Percentiles rank a stretch among this genome's conserved stretches.
These are phyloP conservation scores for Fusarium bulbicola DNA, from an alignment of 2,329 filamentous ascomycete genomes.

Conservation along the genomic window DNA sequence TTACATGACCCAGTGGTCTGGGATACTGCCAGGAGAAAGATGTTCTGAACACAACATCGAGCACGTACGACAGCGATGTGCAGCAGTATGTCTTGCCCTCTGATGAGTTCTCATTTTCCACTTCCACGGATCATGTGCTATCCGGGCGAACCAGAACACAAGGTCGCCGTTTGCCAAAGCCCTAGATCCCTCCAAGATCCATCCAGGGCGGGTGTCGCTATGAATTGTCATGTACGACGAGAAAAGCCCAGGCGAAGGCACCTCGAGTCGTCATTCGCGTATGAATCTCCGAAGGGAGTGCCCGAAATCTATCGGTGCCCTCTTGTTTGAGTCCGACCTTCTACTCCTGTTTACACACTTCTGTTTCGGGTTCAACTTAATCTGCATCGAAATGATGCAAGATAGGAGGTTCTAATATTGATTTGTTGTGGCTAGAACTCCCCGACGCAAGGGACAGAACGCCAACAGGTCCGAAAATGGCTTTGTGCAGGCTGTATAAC, in stretches of 20 bases:
- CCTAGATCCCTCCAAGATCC: constrained; percentile 14
- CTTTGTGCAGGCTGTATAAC: constrained; percentile 4
- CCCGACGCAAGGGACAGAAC: constrained; percentile 34
- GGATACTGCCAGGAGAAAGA: background rate
- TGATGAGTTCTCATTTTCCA: constrained; percentile 1
- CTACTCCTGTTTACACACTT: background rate
- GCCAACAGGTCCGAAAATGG: constrained; percentile 4
- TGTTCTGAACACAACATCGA: constrained; percentile 11
- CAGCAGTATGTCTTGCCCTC: constrained; percentile 1
- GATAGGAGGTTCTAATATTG: constrained; percentile 24
- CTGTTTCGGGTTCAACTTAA: constrained; percentile 9
- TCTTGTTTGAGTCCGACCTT: background rate
- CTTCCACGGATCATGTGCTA: constrained; percentile 14
- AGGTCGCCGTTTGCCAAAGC: constrained; percentile 1
- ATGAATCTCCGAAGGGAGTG: constrained; percentile 26
- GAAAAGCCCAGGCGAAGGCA: constrained; percentile 5
- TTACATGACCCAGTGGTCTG: background rate
- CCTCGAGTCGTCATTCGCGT: background rate
- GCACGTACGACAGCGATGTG: background rate
- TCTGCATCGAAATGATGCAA: constrained; percentile 33
- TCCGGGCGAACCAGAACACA: constrained; percentile 24
- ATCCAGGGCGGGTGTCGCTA: constrained; percentile 8
- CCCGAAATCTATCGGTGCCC: constrained; percentile 36
- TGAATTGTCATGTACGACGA: constrained; percentile 39
- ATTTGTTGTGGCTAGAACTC: constrained; percentile 7